Evolutionary conservation across 371 early-diverging fungal species (phyloP).

Genomic region (Massospora cicadina): DNA sequence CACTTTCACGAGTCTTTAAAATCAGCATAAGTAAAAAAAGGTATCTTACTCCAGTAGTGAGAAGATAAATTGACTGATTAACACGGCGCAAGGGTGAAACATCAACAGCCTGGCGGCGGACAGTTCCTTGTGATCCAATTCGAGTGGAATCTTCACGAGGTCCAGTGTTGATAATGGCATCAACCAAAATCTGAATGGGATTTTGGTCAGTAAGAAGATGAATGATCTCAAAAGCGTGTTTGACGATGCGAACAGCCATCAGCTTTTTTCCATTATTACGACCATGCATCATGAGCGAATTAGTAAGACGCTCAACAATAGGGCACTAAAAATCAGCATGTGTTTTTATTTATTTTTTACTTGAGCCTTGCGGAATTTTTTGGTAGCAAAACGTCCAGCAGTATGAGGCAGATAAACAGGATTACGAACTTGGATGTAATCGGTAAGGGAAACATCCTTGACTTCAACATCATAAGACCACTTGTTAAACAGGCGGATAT

Average conservation of each 20-base stretch:
- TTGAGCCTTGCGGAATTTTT: slow-evolving; percentile 97
- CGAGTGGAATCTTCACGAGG: slow-evolving; percentile 99
- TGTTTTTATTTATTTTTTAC: slow-evolving; percentile 19
- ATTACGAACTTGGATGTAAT: slow-evolving; percentile 87
- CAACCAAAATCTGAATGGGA: slow-evolving; percentile 98
- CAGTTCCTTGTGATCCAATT: slow-evolving; percentile 98
- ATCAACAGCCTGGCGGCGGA: slow-evolving; percentile 99
- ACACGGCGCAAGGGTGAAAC: slow-evolving; percentile 98
- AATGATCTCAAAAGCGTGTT: slow-evolving; percentile 99
- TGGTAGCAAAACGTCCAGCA: slow-evolving; percentile 93
- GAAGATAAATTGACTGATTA: slow-evolving; percentile 91
- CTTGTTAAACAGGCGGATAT: slow-evolving; percentile 72
- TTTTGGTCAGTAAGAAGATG: slow-evolving; percentile 96
- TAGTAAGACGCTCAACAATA: slow-evolving; percentile 98
- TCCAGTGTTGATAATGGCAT: slow-evolving; percentile 99
- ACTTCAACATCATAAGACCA: slow-evolving; percentile 91
- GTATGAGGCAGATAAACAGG: slow-evolving; percentile 97
- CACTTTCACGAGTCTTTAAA: slow-evolving; percentile 26
- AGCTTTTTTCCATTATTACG: slow-evolving; percentile 99
- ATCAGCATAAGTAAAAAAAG: slow-evolving; percentile 14
- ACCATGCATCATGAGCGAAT: slow-evolving; percentile 99
- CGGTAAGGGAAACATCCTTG: slow-evolving; percentile 87
- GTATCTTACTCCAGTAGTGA: slow-evolving; percentile 83
- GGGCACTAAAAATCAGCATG: slow-evolving; percentile 61
- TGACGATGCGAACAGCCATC: slow-evolving; percentile 96